These are phyloP conservation scores for Thozetella sp. DNA, from an alignment of 495 filamentous ascomycete genomes.

Conservation along the genomic window DNA sequence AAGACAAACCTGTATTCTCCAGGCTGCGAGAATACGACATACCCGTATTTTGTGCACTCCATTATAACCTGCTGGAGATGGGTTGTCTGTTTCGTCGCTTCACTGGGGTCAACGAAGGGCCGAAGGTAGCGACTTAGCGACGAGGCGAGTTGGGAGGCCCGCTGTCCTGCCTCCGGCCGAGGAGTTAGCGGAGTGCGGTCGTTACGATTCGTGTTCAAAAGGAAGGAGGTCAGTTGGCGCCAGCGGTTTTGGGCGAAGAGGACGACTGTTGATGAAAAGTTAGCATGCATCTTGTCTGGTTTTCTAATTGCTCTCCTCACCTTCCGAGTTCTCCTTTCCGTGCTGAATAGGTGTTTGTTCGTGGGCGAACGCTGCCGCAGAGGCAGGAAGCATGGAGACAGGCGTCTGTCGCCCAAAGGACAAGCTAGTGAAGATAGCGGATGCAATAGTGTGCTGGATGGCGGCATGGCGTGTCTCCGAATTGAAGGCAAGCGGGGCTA, in stretches of 20 bases:
- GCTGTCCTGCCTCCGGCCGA: conserved; percentile 15
- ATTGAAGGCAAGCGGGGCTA: conserved; percentile 14
- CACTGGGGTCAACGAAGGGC: conserved; percentile 15
- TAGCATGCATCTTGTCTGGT: not conserved
- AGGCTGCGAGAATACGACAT: conserved; percentile 27
- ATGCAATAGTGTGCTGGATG: conserved; percentile 23
- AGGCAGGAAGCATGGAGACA: no score
- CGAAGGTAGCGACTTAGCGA: conserved; percentile 20
- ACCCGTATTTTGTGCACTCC: conserved; percentile 26
- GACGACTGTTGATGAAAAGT: conserved; percentile 11
- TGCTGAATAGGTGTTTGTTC: no score
- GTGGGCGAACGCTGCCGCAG: no score
- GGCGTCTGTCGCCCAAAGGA: no score
- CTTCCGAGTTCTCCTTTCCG: no score
- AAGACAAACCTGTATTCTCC: conserved; percentile 15
- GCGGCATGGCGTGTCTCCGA: conserved; percentile 17
- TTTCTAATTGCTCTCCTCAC: not conserved
- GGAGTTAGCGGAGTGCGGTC: conserved; percentile 21
- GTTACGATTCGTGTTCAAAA: conserved; percentile 23
- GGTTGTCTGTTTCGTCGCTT: conserved; percentile 22
- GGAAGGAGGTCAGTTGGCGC: conserved; percentile 26
- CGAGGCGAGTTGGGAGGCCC: conserved; percentile 18
- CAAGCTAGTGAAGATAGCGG: conserved; percentile 21
- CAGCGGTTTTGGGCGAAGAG: conserved; percentile 20
- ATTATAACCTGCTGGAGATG: conserved; percentile 25